Evolutionary conservation across 441 rosid genomes (phyloP).

Genomic region (Dalechampia spathulata): DNA sequence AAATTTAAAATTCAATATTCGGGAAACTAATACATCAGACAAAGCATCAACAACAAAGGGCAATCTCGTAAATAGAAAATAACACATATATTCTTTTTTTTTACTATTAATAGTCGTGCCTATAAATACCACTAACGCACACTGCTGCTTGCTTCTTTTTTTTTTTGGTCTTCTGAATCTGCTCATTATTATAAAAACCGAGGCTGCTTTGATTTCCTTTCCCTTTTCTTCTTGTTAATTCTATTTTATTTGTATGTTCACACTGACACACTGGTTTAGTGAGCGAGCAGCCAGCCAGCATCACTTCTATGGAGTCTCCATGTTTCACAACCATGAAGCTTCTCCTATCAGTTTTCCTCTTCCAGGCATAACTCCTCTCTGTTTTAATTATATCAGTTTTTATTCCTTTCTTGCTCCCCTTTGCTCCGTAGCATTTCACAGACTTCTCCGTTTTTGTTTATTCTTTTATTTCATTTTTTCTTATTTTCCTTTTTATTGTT

Average conservation of each 20-base stretch:
- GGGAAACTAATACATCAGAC: background rate
- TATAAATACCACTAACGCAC: too few species aligned
- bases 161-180: too few species aligned
- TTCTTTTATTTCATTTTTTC: too few species aligned
- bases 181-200: too few species aligned
- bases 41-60: slow-evolving; percentile 29
- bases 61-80: slow-evolving; percentile 17
- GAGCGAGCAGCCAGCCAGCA: background rate
- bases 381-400: background rate
- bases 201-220: too few species aligned
- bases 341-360: slow-evolving; percentile 21
- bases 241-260: too few species aligned
- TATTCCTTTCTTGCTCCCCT: background rate
- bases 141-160: too few species aligned
- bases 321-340: slow-evolving; percentile 9
- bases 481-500: too few species aligned
- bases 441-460: background rate
- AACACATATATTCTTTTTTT: too few species aligned
- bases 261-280: background rate
- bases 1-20: background rate
- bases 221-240: too few species aligned
- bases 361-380: slow-evolving; percentile 27
- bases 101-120: too few species aligned
- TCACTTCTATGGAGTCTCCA: slow-evolving; percentile 20
- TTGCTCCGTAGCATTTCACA: background rate